Base-by-base conservation (phyloP, 768 basidiomycete species). In the Termitomyces heimii region DNA sequence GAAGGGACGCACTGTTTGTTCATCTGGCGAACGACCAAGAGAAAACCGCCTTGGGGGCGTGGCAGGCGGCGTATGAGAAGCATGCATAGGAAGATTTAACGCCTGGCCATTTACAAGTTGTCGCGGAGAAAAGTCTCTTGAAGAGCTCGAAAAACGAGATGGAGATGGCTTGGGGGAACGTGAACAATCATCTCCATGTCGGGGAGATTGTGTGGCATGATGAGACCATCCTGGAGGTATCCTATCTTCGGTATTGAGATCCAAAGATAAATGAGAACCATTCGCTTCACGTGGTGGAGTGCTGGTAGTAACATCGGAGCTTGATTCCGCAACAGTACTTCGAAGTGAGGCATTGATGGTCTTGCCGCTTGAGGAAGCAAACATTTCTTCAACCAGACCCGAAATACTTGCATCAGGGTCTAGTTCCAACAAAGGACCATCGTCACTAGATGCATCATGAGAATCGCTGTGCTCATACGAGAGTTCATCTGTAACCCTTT, bases 351-450 rank as follows among this genome's bases (percentile, higher is more conserved):
- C n/a, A 24, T 44, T 39, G n/a, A 39, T 14, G 12, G 39, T 39
- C 12, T 65, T 62, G n/a, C 68, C 68, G 49, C 67, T 73, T 14
- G 71, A 73, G 46, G 73, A 71, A 52, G 80, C 77, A 57, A 89
- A 76, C 76, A 89, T 84, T 54, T 86, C 80, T 45, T 89, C 82
- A 20, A 89, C 86, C 29, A 87, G 76, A n/a, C 85, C 83, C 10
- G 82, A 83, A 61, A 89, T 83, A 65, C 84, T 87, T 55, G 80
- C 73, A 58, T 84, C 82, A 28, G 74, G 74, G 62, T 80, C 76
- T 43, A 77, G 63, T 8, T 66, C 64, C 43, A 77, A 67, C 18
- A 70, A 68, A 52, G 72, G 70, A n/a, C 63, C 70, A 57, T 63
- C 60, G 59, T 77, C 69, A 58, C 67, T 63, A 34, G 69, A 74